A percentile compares a stretch with the other conserved stretches of the same genome.
phyloP scores from a whole-genome alignment of 441 rosid genomes.

The Heliophila coronopifolia region DNA sequence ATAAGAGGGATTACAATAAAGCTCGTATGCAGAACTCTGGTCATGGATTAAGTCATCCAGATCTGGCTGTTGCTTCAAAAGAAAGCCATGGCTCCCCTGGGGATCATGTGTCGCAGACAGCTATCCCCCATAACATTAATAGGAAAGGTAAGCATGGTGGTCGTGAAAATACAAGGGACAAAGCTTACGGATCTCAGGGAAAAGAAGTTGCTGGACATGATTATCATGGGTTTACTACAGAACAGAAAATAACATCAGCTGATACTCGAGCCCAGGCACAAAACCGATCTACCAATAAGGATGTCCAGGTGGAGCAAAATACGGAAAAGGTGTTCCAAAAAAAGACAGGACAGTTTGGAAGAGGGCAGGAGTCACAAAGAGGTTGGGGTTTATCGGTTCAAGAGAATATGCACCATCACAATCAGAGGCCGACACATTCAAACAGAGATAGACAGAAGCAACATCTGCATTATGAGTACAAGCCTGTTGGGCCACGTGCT shows the following conservation, averaged over 20 bases:
- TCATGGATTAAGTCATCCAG: conserved; percentile 40
- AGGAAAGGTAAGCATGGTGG: conserved; percentile 38
- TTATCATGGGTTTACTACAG: conserved; percentile 33
- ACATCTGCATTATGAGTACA: conserved; percentile 62
- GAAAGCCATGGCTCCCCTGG: conserved; percentile 48
- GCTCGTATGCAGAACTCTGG: conserved; percentile 33
- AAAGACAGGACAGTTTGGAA: conserved; percentile 53
- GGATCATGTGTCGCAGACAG: conserved; percentile 51
- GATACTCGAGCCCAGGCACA: conserved; percentile 32
- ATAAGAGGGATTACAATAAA: conserved; percentile 40
- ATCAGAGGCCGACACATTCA: conserved; percentile 36
- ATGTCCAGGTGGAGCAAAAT: conserved; percentile 40
- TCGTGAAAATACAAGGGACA: conserved; percentile 37
- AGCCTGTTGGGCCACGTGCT: conserved; percentile 51
- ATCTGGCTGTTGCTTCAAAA: conserved; percentile 38
- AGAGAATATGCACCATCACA: conserved; percentile 44
- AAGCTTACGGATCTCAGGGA: conserved; percentile 36
- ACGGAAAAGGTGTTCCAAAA: conserved; percentile 40
- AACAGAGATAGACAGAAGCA: conserved; percentile 60
- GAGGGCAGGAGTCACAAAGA: conserved; percentile 58
- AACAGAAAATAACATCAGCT: conserved; percentile 31
- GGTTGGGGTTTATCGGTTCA: conserved; percentile 63
- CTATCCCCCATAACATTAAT: conserved; percentile 28
- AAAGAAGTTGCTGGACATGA: conserved; percentile 33
- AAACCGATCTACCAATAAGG: conserved; percentile 35